These are phyloP conservation scores for Penicillium robsamsonii DNA, from an alignment of 495 filamentous ascomycete species.

Conservation along the genomic window DNA sequence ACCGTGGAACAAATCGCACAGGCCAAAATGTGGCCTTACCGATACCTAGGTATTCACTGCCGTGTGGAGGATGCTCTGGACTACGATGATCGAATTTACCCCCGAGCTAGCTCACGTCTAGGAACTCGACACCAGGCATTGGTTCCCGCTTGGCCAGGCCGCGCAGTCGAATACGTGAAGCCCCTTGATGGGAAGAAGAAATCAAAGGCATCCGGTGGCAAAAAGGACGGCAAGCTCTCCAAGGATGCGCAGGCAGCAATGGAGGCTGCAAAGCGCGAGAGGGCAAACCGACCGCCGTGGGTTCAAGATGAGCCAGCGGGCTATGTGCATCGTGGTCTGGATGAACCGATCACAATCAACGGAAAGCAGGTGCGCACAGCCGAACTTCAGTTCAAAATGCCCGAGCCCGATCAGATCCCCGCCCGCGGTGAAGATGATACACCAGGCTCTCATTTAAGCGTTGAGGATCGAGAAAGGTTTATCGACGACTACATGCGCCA, in stretches of 20 bases:
- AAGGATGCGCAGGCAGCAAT: slow-evolving; percentile 76
- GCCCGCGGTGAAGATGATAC: slow-evolving; percentile 50
- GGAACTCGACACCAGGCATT: slow-evolving; percentile 91
- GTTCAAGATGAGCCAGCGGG: slow-evolving; percentile 87
- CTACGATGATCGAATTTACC: slow-evolving; percentile 97
- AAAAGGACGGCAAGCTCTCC: slow-evolving; percentile 67
- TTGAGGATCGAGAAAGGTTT: slow-evolving; percentile 47
- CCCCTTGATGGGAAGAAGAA: slow-evolving; percentile 81
- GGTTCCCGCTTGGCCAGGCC: slow-evolving; percentile 79
- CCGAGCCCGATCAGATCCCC: slow-evolving; percentile 45
- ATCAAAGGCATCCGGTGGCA: slow-evolving; percentile 55
- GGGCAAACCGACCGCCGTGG: slow-evolving; percentile 84
- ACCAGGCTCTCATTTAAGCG: slow-evolving; percentile 37
- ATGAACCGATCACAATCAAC: slow-evolving; percentile 50
- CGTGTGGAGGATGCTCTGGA: slow-evolving; percentile 94
- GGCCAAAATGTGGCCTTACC: slow-evolving; percentile 91
- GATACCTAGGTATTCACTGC: slow-evolving; percentile 94
- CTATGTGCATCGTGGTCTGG: slow-evolving; percentile 81
- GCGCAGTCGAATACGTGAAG: slow-evolving; percentile 85
- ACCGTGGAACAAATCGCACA: slow-evolving; percentile 90
- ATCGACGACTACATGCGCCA: slow-evolving; percentile 74
- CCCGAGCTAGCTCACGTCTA: slow-evolving; percentile 87
- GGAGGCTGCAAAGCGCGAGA: slow-evolving; percentile 74
- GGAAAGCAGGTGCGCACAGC: slow-evolving; percentile 55
- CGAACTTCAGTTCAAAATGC: slow-evolving; percentile 52